Evolutionary conservation across 2,329 filamentous ascomycete species (phyloP), one percentile per base, ranked within the genome.

Genomic region (Thielaviopsis populi): DNA sequence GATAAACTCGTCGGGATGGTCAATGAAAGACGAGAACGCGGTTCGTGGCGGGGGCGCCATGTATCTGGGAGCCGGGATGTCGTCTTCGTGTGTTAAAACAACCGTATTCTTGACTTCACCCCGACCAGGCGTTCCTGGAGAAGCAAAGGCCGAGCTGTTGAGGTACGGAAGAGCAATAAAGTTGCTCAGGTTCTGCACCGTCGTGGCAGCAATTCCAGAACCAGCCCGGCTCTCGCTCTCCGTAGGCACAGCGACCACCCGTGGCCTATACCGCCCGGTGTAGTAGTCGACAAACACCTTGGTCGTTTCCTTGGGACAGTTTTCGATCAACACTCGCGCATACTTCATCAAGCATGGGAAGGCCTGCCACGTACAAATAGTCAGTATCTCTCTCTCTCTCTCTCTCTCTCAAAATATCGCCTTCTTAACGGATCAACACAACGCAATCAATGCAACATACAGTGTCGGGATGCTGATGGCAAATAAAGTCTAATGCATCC

Each of bases 21-120:
- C 92, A 66, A 99, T 91, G 70, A 99, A 99, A 0, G 89, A 92
- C 1, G 94, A 96, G 70, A 99, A 99, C 0, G 94, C 92, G 1
- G 87, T 91, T 66, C 92, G 80, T 4, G 94, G 92, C 65, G 87
- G 87, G 0, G 94, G 92, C 1, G 88, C 80, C 4, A 83, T 84
- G 73, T 99, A 99, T 68, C 83, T 80, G 3, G 77, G 76, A 3
- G 74, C 70, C 0, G 76, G 71, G 37, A 74, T 70, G 60, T 77
- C 73, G 54, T 84, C 72, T 66, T 80, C 70, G 67, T 82, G 71
- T 69, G 83, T 66, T 15, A 66, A n/a, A 43, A 64, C 53, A 27
- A 76, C 75, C 82, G 64, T 77, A 79, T 33, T 74, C 46, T 80
- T 80, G 6, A 80, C 74, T 67, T 77, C 79, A 59, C 80, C 79